Evolutionary conservation across 2,329 filamentous ascomycete species (phyloP).

Genomic region (Amesomyces nigricolor): DNA sequence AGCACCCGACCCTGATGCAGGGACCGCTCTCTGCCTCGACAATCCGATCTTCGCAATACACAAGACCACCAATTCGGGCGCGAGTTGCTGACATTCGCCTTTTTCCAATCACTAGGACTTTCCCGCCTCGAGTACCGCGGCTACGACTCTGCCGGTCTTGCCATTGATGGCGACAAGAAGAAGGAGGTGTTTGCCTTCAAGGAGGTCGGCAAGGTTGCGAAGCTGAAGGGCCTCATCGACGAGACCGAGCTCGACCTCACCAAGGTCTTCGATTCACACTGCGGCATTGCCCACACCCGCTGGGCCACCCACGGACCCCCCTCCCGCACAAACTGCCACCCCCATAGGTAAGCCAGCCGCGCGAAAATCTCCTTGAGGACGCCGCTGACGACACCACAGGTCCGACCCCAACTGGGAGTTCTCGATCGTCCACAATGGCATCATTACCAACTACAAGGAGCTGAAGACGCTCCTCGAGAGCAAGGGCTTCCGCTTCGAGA

Average conservation of each 20-base stretch:
- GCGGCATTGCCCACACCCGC: slow-evolving; percentile 96
- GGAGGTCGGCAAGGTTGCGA: slow-evolving; percentile 98
- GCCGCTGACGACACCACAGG: slow-evolving; percentile 43
- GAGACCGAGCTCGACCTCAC: slow-evolving; percentile 75
- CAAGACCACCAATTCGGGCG: neutral
- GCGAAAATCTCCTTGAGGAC: neutral
- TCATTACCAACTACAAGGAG: slow-evolving; percentile 99
- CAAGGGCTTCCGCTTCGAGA: slow-evolving; percentile 99
- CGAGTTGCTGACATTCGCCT: slow-evolving; percentile 18
- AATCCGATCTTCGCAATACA: slow-evolving; percentile 9
- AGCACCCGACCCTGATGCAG: slow-evolving; percentile 3
- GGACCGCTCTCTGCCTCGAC: slow-evolving; percentile 12
- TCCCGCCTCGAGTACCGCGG: slow-evolving; percentile 96
- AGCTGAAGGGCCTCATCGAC: slow-evolving; percentile 88
- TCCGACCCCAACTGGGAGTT: slow-evolving; percentile 96
- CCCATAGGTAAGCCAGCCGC: slow-evolving; percentile 70
- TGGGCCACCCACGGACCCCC: slow-evolving; percentile 98
- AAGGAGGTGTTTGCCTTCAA: slow-evolving; percentile 97
- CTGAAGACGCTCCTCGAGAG: slow-evolving; percentile 83
- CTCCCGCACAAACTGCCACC: slow-evolving; percentile 94
- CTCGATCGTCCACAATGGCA: slow-evolving; percentile 96
- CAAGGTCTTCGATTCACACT: slow-evolving; percentile 96
- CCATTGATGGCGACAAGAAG: slow-evolving; percentile 96
- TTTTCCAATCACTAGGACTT: slow-evolving; percentile 56
- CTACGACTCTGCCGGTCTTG: slow-evolving; percentile 95